These are phyloP conservation scores for Podila verticillata DNA, from an alignment of 192 early-diverging fungal species.

Conservation along the genomic window DNA sequence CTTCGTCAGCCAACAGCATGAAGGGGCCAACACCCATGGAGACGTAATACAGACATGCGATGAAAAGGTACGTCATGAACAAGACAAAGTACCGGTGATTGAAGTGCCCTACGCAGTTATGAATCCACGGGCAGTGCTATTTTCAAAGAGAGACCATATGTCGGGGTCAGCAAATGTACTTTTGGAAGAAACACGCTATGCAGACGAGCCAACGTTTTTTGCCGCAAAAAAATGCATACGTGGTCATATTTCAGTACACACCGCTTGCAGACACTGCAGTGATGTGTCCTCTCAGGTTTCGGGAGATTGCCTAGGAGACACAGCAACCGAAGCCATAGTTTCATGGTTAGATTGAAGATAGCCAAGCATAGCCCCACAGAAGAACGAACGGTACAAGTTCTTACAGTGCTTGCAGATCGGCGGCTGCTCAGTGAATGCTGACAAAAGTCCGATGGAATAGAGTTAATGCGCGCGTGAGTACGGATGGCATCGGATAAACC, in stretches of 20 bases:
- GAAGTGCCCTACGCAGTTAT: constrained; percentile 78
- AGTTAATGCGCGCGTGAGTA: not conserved
- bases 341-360: no score
- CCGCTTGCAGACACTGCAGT: constrained; percentile 76
- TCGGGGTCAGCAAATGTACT: no score
- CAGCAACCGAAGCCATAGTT: no score
- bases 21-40: constrained; percentile 55
- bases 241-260: constrained; percentile 84
- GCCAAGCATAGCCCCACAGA: no score
- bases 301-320: constrained; percentile 61
- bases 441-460: constrained; percentile 1
- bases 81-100: constrained; percentile 82
- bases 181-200: no score
- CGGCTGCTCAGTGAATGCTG: constrained; percentile 16
- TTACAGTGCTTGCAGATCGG: constrained; percentile 27
- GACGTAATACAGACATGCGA: constrained; percentile 54
- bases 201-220: not conserved
- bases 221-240: constrained; percentile 4
- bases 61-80: constrained; percentile 66
- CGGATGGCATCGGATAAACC: not conserved
- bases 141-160: not conserved
- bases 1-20: constrained; percentile 41
- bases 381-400: no score
- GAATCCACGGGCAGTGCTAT: constrained; percentile 78
- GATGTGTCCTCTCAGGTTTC: constrained; percentile 82